Evolutionary conservation across 352 stramenopile species (phyloP).

Genomic region (Phytophthora cactorum): DNA sequence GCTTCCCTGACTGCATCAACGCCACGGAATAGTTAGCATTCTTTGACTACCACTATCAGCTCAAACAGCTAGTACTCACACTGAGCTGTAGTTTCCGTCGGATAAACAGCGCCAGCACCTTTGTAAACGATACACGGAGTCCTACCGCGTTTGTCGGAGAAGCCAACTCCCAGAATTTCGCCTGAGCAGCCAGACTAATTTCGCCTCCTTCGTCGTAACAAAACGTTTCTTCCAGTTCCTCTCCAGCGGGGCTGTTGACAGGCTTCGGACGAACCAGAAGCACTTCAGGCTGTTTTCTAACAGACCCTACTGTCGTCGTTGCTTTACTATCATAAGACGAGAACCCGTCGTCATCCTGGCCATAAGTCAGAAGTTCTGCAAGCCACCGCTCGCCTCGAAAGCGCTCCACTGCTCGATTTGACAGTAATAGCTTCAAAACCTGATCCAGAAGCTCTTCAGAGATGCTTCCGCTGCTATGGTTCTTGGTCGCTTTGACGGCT

Average conservation of each 20-base stretch:
- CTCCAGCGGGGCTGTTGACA: conserved; percentile 11
- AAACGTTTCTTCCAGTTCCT: conserved; percentile 54
- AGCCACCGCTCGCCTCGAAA: conserved; percentile 62
- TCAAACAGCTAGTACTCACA: conserved; percentile 26
- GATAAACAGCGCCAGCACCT: conserved; percentile 47
- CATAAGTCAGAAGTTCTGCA: conserved; percentile 49
- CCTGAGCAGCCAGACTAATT: conserved; percentile 46
- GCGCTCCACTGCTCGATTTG: conserved; percentile 37
- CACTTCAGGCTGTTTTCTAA: conserved; percentile 23
- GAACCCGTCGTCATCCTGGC: conserved; percentile 29
- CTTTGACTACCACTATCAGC: background rate
- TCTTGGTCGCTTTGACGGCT: conserved; percentile 30
- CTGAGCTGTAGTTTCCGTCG: conserved; percentile 37
- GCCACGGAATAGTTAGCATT: conserved; percentile 10
- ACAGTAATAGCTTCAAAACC: conserved; percentile 37
- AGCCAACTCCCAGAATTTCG: conserved; percentile 49
- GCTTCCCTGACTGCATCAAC: conserved; percentile 25
- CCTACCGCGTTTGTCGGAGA: conserved; percentile 14
- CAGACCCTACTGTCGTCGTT: conserved; percentile 14
- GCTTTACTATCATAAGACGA: conserved; percentile 37
- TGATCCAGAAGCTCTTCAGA: conserved; percentile 39
- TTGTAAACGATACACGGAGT: conserved; percentile 40
- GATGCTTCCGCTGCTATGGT: conserved; percentile 19
- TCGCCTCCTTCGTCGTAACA: conserved; percentile 52
- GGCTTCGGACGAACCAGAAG: conserved; percentile 24